Evolutionary conservation across 2,329 filamentous ascomycete species (phyloP), one percentile per base, ranked within the genome.

Genomic region (Fusarium guadeloupense): DNA sequence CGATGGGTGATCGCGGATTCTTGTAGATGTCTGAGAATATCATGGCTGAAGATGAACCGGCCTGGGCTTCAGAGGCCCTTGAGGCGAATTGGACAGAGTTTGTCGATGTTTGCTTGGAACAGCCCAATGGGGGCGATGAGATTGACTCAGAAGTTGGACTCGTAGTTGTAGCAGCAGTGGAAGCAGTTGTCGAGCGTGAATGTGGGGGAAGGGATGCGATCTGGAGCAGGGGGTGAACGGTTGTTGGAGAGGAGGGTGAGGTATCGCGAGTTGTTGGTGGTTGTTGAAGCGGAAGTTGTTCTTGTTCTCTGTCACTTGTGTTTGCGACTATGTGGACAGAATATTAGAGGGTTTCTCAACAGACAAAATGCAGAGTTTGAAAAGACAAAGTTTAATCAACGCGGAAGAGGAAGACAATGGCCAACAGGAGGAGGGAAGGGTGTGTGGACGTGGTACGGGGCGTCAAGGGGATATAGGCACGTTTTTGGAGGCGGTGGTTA

Each of bases 11-110:
- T 68, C 80, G 82, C 34, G 82, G 80, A 44, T 80, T 81, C 73
- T 81, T 85, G 73, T 85, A 86, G 44, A 86, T 77, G 68, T 85
- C 84, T 54, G 83, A 83, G 72, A 86, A 86, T 61, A 85, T 79
- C 83, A 86, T 86, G 60, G 54, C 51, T 48, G 66, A 28, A 10
- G 48, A 59, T 10, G 53, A 37, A 25, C 28, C 31, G 38, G 58
- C 62, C 57, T 55, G 68, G 62, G 59, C 56, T 59, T 54, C 42
- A 8, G 47, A 55, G 25, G 62, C 57, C 66, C 62, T 38, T 31
- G 54, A 53, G 58, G 66, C 57, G 47, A 59, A 17, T 42, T 51
- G 46, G 28, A 34, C 34, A 46, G 49, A 48, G 21, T 25, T 47
- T 52, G 49, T 37, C 20, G 54, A 50, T 9, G 49, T 39, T 40